Base-by-base conservation (phyloP, 2,329 filamentous ascomycete genomes). In the Fusarium newnesense region DNA sequence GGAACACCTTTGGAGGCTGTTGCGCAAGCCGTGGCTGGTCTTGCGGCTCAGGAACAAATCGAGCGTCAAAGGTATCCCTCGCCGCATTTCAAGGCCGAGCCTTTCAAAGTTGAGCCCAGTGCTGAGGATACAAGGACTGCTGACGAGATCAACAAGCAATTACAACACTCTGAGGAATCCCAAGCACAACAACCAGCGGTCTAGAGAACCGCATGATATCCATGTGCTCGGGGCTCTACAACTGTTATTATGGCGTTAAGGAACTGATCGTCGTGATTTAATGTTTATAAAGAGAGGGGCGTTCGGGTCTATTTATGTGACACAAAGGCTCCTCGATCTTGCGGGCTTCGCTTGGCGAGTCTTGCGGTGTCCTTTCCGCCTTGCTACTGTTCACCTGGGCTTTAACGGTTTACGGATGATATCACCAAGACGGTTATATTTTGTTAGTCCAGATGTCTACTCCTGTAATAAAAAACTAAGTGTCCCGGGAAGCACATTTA, bases 121-220 rank as follows among this genome's bases (percentile, higher is more conserved):
- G 82, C 84, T 13, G 84, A 87, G n/a, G 84, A 86, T 11, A 80
- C 81, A 40, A 82, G 84, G 60, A 82, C 85, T 12, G 84, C 85
- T 5, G 88, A 89, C 24, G 88, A 90, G 58, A 86, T 89, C 49
- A 86, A 88, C 65, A 82, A 86, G 46, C 88, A 90, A 74, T 77
- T 90, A 64, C 85, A 87, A 62, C 85, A 87, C 72, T 75, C 81
- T 4, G 83, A 85, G 24, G 81, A 78, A 40, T 49, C 65, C 12
- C 47, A 73, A 49, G 49, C 61, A 54, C 72, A 73, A 66, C 47
- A 70, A 52, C 62, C 70, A 54, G 73, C 68, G 39, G 72, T 76
- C 52, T 77, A 72, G 50, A 40, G 36, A 54, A 60, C 46, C 67
- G 56, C 56, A 70, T 70, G 68, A 70, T 71, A 70, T 71, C 67